Evolutionary conservation across 139 green algal species (phyloP), one percentile per base, ranked within the genome.

Genomic region (Limnomonas spitsbergensis): DNA sequence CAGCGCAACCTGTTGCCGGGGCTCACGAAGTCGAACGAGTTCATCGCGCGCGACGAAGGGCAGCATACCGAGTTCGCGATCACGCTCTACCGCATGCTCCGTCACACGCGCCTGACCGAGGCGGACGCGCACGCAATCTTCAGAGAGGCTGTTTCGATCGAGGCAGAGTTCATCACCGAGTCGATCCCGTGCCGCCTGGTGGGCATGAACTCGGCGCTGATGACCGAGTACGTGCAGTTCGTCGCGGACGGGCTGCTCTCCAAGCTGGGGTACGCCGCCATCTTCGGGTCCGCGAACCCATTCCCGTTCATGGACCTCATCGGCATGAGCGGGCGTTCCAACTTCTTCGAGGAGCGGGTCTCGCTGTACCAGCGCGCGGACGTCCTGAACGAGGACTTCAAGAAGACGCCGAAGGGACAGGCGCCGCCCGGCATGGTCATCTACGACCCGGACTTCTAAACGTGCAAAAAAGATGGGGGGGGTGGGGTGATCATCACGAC

Each of bases 21-120:
- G 2, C 91, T 99, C 37, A 97, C 95, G 24, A 98, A 98, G 78
- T 94, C 84, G 73, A 99, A 99, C 80, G 95, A 99, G 85, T 90
- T 99, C 75, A 99, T 99, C 78, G 91, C 83, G 34, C 80, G 95
- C 0, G 95, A 99, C 78, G 95, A 98, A 84, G 95, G 94, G 27
- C 86, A 98, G 38, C 95, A 99, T 85, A 93, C 84, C 40, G 94
- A 98, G 83, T 98, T 98, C 80, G 95, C 67, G 2, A 31, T 24
- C 68, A 1, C 35, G 31, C 34, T 81, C 2, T 81, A 77, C 42
- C 2, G 29, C 1, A 27, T 38, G 38, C 26, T 75, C 24, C 32
- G 1, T 24, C 0, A 38, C 4, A 34, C 0, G 1, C 76, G 38
- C 27, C 27, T 80, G 31, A 20, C 38, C 26, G 29, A 34, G 27